Evolutionary conservation across 1,284 basidiomycete genomes (phyloP).

Genomic region (Garcileccinum viscosum): DNA sequence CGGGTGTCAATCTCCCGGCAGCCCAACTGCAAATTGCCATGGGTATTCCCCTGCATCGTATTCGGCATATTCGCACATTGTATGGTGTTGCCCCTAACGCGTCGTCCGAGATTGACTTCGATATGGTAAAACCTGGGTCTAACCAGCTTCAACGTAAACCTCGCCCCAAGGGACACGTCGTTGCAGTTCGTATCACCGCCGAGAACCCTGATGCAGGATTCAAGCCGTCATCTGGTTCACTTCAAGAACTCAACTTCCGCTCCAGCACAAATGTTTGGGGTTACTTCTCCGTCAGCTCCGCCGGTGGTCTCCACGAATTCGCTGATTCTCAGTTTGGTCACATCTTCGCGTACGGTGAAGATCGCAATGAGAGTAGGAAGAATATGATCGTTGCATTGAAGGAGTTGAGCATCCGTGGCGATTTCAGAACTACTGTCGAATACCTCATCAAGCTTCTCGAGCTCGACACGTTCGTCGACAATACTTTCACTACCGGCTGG

Average conservation of each 20-base stretch:
- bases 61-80: conserved; percentile 94
- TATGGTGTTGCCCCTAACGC: conserved; percentile 93
- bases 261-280: conserved; percentile 99
- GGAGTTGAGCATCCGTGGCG: conserved; percentile 97
- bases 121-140: conserved; percentile 88
- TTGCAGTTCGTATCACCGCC: conserved; percentile 98
- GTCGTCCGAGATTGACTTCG: conserved; percentile 94
- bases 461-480: conserved; percentile 95
- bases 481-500: conserved; percentile 99
- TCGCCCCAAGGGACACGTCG: conserved; percentile 96
- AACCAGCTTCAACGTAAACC: conserved; percentile 93
- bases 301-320: conserved; percentile 98
- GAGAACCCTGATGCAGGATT: conserved; percentile 99
- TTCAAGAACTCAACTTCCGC: conserved; percentile 99
- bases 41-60: conserved; percentile 96
- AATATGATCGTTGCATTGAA: conserved; percentile 99
- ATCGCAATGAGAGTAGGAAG: conserved; percentile 92
- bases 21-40: conserved; percentile 98
- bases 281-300: conserved; percentile 96
- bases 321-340: conserved; percentile 99
- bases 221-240: conserved; percentile 96
- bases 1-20: conserved; percentile 97
- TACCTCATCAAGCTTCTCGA: conserved; percentile 98
- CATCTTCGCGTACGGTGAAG: conserved; percentile 98
- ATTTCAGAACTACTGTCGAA: conserved; percentile 99